Evolutionary conservation across 345 rosid species (phyloP).

Genomic region (Populus pruinosa): DNA sequence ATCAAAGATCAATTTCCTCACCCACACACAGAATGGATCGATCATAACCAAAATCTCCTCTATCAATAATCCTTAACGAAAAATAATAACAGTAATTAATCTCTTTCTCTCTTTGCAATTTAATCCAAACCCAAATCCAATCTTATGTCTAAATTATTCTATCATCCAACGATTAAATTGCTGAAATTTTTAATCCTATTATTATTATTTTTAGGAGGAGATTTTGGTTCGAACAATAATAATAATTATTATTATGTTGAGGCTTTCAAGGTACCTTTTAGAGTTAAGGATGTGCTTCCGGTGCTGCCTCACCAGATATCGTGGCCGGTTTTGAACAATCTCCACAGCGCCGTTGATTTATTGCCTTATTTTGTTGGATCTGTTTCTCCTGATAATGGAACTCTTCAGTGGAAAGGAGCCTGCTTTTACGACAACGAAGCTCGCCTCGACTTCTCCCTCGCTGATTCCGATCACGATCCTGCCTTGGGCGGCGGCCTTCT

Average conservation of each 20-base stretch:
- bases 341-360: constrained; percentile 87
- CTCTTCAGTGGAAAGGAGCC: constrained; percentile 83
- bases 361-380: constrained; percentile 83
- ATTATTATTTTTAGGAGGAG: constrained; percentile 8
- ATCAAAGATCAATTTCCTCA: not conserved
- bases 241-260: not conserved
- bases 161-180: too few species aligned
- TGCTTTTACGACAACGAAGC: constrained; percentile 88
- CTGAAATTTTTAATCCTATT: not conserved
- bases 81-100: too few species aligned
- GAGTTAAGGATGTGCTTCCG: constrained; percentile 78
- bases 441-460: constrained; percentile 52
- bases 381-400: constrained; percentile 51
- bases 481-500: constrained; percentile 85
- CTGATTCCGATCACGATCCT: constrained; percentile 48
- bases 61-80: not conserved
- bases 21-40: not conserved
- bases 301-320: constrained; percentile 80
- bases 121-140: not conserved
- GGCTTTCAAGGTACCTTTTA: constrained; percentile 66
- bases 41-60: not conserved
- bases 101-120: too few species aligned
- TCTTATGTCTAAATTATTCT: too few species aligned
- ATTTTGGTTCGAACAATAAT: constrained; percentile 5
- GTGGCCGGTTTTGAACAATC: constrained; percentile 80